phyloP scores from a whole-genome alignment of 257 asterid genomes.

The Nicotiana sylvestris region DNA sequence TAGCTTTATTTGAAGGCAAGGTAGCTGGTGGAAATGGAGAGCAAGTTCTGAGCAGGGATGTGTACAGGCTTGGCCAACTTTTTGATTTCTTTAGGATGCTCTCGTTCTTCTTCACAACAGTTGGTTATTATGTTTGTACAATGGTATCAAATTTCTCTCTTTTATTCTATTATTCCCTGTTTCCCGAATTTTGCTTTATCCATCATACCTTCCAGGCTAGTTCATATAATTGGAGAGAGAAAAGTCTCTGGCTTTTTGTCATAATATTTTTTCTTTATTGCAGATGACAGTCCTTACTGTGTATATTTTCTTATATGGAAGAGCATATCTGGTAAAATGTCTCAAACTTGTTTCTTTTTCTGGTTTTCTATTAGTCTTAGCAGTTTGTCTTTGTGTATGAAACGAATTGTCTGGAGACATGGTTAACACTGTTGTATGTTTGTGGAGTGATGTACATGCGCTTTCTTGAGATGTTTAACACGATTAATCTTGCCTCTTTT shows the following conservation, averaged over 20 bases:
- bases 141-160: conserved; percentile 50
- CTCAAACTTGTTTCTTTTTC: conserved; percentile 22
- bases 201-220: neutral
- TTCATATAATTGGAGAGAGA: neutral
- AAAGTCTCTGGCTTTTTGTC: neutral
- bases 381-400: neutral
- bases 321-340: conserved; percentile 83
- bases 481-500: neutral
- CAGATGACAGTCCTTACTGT: conserved; percentile 99
- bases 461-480: neutral
- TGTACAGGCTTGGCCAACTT: conserved; percentile 93
- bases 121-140: conserved; percentile 95
- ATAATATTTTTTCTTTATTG: conserved; percentile 24
- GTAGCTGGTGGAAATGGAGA: conserved; percentile 99
- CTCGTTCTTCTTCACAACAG: conserved; percentile 91
- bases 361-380: neutral
- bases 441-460: conserved; percentile 1
- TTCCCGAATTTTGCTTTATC: conserved; percentile 12
- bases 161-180: neutral
- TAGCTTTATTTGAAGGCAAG: conserved; percentile 96
- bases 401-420: neutral
- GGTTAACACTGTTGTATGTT: neutral
- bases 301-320: conserved; percentile 83
- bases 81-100: conserved; percentile 96
- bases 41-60: conserved; percentile 98